These are phyloP conservation scores for Sporothrix inflata DNA, from an alignment of 2,329 filamentous ascomycete species.

Conservation along the genomic window DNA sequence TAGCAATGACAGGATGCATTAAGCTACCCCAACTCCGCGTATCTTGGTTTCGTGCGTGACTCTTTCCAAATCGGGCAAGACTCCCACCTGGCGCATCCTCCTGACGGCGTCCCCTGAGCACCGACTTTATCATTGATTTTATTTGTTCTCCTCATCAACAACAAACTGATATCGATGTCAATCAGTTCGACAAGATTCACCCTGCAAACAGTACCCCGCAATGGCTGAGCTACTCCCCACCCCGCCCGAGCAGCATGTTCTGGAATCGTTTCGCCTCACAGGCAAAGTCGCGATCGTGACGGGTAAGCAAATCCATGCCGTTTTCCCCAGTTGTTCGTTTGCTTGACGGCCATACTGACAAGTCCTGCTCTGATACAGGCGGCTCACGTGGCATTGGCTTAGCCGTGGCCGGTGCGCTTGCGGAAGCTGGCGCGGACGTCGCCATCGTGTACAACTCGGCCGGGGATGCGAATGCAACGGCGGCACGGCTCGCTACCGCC, in stretches of 20 bases:
- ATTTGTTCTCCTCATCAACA: background rate
- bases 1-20: background rate
- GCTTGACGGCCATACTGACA: background rate
- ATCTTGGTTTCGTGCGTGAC: background rate
- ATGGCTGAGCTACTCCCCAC: background rate
- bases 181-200: background rate
- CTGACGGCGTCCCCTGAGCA: background rate
- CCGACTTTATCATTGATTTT: background rate
- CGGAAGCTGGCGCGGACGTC: constrained; percentile 7
- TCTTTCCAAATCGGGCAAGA: background rate
- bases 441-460: constrained; percentile 23
- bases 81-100: background rate
- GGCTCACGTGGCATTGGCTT: constrained; percentile 16
- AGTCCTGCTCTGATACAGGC: background rate
- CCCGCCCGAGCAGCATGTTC: background rate
- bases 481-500: background rate
- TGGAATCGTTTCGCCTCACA: background rate
- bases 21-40: background rate
- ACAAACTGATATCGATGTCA: background rate
- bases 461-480: background rate
- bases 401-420: constrained; percentile 2
- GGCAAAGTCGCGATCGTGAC: background rate
- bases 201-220: background rate
- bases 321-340: background rate
- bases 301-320: background rate